Conservation (phyloP, 805 yeast genomes). For the Monosporozyma yasuniensis region DNA sequence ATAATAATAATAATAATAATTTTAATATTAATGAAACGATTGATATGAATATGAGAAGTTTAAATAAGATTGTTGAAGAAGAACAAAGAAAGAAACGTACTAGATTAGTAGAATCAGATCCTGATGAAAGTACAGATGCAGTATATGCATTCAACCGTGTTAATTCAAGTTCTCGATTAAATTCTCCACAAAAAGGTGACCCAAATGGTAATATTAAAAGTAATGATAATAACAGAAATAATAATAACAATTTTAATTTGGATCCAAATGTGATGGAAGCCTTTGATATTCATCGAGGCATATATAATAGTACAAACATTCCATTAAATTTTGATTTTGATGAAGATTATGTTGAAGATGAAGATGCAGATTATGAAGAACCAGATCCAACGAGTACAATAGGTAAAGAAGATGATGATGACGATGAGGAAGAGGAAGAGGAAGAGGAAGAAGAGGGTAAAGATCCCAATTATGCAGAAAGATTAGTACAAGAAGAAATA, state of each 20-base stretch:
- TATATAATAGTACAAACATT: not conserved
- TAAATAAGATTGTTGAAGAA: not conserved
- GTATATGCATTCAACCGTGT: not conserved
- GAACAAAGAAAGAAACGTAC: not conserved
- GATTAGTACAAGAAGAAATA: not conserved
- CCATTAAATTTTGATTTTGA: slow-evolving; percentile 6
- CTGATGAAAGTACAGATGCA: not conserved
- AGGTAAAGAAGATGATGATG: slow-evolving; percentile 2
- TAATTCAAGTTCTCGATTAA: not conserved
- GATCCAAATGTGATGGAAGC: slow-evolving; percentile 27
- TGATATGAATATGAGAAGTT: not conserved
- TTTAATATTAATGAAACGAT: not conserved
- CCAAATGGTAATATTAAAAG: not conserved
- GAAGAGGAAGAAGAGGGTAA: slow-evolving; percentile 3
- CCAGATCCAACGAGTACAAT: slow-evolving; percentile 2
- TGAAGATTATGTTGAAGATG: slow-evolving; percentile 10
- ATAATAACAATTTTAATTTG: slow-evolving; percentile 13
- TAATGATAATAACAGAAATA: not conserved
- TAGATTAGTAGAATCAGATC: not conserved
- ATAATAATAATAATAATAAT: not conserved
- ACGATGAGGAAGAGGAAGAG: slow-evolving; percentile 4
- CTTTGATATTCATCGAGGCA: slow-evolving; percentile 5
- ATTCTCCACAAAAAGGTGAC: not conserved
- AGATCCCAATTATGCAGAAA: slow-evolving; percentile 2
- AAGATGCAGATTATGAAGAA: slow-evolving; percentile 11